Conservation (phyloP, 1,284 basidiomycete species). For the Boletus mariae region DNA sequence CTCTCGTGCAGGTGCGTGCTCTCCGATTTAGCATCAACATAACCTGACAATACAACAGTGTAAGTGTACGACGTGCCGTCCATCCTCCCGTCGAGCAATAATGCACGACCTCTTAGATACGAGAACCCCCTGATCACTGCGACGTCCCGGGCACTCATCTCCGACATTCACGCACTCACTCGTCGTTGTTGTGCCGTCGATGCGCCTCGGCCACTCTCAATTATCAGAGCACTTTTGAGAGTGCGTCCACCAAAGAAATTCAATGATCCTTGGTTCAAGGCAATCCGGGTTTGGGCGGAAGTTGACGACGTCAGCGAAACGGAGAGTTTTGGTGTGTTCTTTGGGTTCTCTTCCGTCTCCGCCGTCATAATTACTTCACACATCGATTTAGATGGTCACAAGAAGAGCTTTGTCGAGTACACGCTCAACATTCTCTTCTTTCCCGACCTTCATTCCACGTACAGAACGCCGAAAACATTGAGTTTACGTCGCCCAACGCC, state of each 20-base stretch:
- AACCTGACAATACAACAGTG: constrained; percentile 18
- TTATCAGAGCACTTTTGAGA: constrained; percentile 54
- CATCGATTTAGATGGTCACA: constrained; percentile 56
- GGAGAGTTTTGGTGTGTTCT: constrained; percentile 68
- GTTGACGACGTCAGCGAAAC: constrained; percentile 68
- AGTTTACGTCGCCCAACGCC: constrained; percentile 36
- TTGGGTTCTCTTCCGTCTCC: not conserved
- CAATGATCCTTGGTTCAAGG: constrained; percentile 47
- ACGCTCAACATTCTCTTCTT: constrained; percentile 55
- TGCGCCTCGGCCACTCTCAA: constrained; percentile 59
- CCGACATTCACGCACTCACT: constrained; percentile 61
- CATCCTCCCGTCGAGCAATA: constrained; percentile 4
- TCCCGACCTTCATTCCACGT: constrained; percentile 40
- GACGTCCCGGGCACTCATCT: constrained; percentile 63
- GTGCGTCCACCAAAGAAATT: constrained; percentile 35
- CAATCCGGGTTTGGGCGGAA: constrained; percentile 66
- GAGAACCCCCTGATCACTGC: constrained; percentile 74
- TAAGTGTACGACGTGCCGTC: constrained; percentile 19
- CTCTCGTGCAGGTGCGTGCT: constrained; percentile 54
- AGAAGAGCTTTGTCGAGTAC: constrained; percentile 68
- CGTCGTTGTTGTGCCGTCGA: constrained; percentile 55
- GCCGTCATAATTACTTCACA: not conserved
- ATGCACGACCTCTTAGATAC: constrained; percentile 41
- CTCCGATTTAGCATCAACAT: not conserved
- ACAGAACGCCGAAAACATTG: constrained; percentile 21